Evolutionary conservation across 2,329 filamentous ascomycete species (phyloP).

Genomic region (Pezicula rhizophila): DNA sequence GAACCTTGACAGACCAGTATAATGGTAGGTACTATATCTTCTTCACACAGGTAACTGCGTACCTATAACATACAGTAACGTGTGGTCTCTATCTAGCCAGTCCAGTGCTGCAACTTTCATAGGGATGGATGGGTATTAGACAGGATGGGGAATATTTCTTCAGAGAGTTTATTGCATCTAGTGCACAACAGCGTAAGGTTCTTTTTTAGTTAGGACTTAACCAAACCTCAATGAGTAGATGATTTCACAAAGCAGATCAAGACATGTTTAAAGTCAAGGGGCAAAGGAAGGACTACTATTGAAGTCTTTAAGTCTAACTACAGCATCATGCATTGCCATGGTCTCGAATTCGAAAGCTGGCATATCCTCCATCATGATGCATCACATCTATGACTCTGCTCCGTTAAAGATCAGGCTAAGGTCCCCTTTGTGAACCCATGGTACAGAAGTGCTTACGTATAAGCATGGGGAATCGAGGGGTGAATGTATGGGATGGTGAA

Average conservation of each 20-base stretch:
- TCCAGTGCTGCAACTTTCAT: no score
- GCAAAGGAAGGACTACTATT: conserved; percentile 27
- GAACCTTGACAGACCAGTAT: no score
- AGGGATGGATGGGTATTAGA: no score
- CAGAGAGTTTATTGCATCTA: no score
- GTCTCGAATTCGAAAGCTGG: conserved; percentile 1
- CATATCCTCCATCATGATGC: conserved; percentile 16
- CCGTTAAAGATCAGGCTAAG: conserved; percentile 3
- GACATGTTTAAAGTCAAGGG: conserved; percentile 2
- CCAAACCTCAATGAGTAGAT: background rate
- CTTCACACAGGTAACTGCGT: no score
- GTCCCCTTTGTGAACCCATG: background rate
- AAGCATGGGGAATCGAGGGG: background rate
- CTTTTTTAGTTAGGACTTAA: no score
- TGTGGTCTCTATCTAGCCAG: no score
- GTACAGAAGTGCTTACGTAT: background rate
- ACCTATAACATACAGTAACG: no score
- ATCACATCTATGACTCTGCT: conserved; percentile 20
- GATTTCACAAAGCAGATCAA: background rate
- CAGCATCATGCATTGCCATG: conserved; percentile 15
- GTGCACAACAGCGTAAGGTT: no score
- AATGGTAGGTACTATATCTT: no score
- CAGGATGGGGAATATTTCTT: no score
- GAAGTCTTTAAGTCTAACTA: conserved; percentile 25
- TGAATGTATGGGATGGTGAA: background rate